Base-by-base conservation (phyloP, 2,329 filamentous ascomycete genomes). In the Diplocarpon mali region DNA sequence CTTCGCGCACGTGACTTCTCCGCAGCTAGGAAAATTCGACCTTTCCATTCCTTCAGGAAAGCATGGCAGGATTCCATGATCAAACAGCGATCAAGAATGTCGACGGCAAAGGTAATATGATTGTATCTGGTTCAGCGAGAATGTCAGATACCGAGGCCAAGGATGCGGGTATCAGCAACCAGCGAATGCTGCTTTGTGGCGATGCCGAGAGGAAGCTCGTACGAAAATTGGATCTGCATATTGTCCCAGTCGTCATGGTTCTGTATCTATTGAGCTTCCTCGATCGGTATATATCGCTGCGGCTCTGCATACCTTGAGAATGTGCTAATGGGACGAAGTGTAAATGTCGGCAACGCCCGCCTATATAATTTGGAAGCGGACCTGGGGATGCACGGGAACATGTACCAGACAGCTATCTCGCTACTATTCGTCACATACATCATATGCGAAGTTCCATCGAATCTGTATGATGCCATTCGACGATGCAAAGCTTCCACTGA, bases 251-350 rank as follows among this genome's bases (percentile, higher is more conserved):
- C 13, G 68, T 84, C 8, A 83, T 84, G 77, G 60, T 73, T 10
- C 62, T 84, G 14, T 89, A 89, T 59, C 69, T 88, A 11, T 78
- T 88, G 53, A 83, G 79, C 53, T 90, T 89, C 59, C 65, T 89
- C 8, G 84, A 87, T 59, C 70, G 72, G 70, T 57, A 76, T 74
- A 62, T 72, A 63, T 40, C 11, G 24, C 20, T 1, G n/a, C n/a
- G n/a, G n/a, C n/a, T n/a, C n/a, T n/a, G 16, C 5, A 16, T 32
- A 38, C 63, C 65, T 42, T 60, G 56, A 27, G 15, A 15, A 34
- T 9, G 7, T 28, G 20, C 42, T 44, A 11, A 43, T n/a, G 13
- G 9, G 30, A 39, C 11, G 4, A 28, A 44, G 42, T 9, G 72
- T 76, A 20, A 76, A 76, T 48, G 76, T 77, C 47, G 74, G 75